Evolutionary conservation across 495 filamentous ascomycete species (phyloP), one percentile per base, ranked within the genome.

Genomic region (Aspergillus diversus): DNA sequence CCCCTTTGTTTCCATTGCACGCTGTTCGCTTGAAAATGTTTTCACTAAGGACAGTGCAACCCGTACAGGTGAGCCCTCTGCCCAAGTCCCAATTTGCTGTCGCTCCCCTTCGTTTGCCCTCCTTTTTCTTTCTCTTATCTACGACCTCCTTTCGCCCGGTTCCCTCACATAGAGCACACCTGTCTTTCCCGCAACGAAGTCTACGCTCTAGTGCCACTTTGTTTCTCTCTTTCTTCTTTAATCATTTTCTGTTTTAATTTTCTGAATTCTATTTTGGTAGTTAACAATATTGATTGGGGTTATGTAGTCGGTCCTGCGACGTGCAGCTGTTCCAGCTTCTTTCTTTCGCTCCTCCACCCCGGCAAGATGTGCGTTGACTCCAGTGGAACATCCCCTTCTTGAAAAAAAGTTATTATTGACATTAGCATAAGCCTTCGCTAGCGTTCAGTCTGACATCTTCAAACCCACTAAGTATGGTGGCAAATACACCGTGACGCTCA

Each of bases 381-480:
- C 49, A 33, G 21, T 46, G 64, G 58, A 31, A 17, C 17, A 46
- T 51, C 15, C 35, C 31, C 49, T n/a, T 17, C 15, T 47, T 47
- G 15, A 47, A 35, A 27, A 51, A 42, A 42, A 46, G 27, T 8
- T 49, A 33, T 59, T n/a, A 54, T 66, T 72, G 65, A 74, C 63
- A 33, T 68, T 34, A 27, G 21, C 59, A 54, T 59, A 83, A 50
- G 81, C 81, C 52, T 81, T 89, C 69, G 92, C 93, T 64, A 94
- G 88, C 46, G 81, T 96, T 60, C 86, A 91, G 78, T 86, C 88
- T 66, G 93, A 97, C 73, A 91, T 96, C 74, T 96, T 97, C 87
- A 95, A 96, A 85, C 95, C 95, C 59, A 97, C 95, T 72, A 99
- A 98, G 81, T 98, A 94, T 80, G 95, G 95, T 69, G 93, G 95